Evolutionary conservation across 1,284 basidiomycete species (phyloP).

Genomic region (Leccinum pachyderme): DNA sequence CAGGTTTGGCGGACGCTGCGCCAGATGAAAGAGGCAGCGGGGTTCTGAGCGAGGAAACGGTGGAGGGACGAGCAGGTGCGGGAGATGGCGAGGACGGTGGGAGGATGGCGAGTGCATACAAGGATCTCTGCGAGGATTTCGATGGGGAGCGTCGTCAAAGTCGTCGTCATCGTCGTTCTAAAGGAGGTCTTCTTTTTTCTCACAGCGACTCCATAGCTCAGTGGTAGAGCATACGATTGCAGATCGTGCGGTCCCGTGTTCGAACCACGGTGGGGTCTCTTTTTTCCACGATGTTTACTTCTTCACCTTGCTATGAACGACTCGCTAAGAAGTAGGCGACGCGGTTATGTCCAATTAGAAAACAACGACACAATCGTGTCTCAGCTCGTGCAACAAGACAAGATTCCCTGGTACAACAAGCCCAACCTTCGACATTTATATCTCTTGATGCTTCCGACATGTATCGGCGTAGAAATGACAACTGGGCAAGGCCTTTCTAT

Average conservation of each 20-base stretch:
- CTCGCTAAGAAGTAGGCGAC: background rate
- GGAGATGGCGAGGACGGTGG: constrained; percentile 46
- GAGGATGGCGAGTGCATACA: constrained; percentile 35
- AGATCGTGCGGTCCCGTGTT: background rate
- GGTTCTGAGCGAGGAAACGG: constrained; percentile 34
- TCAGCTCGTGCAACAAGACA: constrained; percentile 46
- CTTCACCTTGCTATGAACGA: background rate
- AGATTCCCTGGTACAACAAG: constrained; percentile 53
- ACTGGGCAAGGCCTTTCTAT: constrained; percentile 43
- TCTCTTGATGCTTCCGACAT: constrained; percentile 53
- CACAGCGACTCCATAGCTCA: background rate
- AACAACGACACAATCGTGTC: constrained; percentile 40
- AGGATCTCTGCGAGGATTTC: constrained; percentile 49
- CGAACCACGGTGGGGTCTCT: background rate
- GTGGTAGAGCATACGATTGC: constrained; percentile 1
- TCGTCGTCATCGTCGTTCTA: background rate
- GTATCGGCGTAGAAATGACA: constrained; percentile 64
- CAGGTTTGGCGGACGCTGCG: constrained; percentile 35
- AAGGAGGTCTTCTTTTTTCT: background rate
- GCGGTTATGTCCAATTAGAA: background rate
- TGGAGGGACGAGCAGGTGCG: constrained; percentile 43
- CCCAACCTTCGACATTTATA: constrained; percentile 36
- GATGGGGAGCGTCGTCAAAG: constrained; percentile 37
- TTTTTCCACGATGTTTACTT: background rate
- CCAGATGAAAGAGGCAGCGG: constrained; percentile 43